A percentile compares a stretch with the other conserved stretches of the same genome.
Evolutionary conservation across 2,329 filamentous ascomycete species (phyloP).

Genomic region (Phialophora macrospora): DNA sequence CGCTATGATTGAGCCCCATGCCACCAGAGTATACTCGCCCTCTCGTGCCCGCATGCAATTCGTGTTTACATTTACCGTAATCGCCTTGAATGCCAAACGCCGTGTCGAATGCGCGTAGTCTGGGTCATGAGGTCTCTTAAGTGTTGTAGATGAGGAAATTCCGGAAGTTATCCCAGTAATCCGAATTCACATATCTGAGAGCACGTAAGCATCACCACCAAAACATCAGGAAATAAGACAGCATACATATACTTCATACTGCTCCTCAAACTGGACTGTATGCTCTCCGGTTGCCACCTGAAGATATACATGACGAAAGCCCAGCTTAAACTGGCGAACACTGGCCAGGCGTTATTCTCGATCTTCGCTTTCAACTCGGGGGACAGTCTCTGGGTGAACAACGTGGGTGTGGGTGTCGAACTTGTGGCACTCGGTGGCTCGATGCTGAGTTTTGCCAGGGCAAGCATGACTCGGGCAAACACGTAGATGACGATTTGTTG

Average conservation of each 20-base stretch:
- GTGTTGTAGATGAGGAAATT: slow-evolving; percentile 87
- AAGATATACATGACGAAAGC: slow-evolving; percentile 95
- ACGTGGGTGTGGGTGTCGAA: slow-evolving; percentile 35
- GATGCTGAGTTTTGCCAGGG: slow-evolving; percentile 80
- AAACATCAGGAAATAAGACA: slow-evolving; percentile 1
- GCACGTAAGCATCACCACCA: slow-evolving; percentile 6
- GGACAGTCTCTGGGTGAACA: slow-evolving; percentile 41
- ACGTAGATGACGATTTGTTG: slow-evolving; percentile 92
- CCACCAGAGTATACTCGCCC: neutral
- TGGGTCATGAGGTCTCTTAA: slow-evolving; percentile 41
- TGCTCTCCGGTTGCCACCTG: slow-evolving; percentile 84
- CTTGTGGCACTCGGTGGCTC: slow-evolving; percentile 57
- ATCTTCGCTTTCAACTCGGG: slow-evolving; percentile 51
- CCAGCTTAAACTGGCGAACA: slow-evolving; percentile 90
- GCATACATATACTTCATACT: slow-evolving; percentile 96
- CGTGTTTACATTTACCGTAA: slow-evolving; percentile 11
- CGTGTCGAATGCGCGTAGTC: slow-evolving; percentile 11
- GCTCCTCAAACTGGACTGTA: slow-evolving; percentile 87
- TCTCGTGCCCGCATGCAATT: neutral
- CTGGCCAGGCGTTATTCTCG: slow-evolving; percentile 80
- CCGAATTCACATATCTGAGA: slow-evolving; percentile 73
- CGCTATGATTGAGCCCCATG: neutral
- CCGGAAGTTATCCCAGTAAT: slow-evolving; percentile 84
- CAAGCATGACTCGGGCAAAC: slow-evolving; percentile 86
- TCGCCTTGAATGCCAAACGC: slow-evolving; percentile 11